Conservation (phyloP, 257 asterid species). For the Anisodus acutangulus region DNA sequence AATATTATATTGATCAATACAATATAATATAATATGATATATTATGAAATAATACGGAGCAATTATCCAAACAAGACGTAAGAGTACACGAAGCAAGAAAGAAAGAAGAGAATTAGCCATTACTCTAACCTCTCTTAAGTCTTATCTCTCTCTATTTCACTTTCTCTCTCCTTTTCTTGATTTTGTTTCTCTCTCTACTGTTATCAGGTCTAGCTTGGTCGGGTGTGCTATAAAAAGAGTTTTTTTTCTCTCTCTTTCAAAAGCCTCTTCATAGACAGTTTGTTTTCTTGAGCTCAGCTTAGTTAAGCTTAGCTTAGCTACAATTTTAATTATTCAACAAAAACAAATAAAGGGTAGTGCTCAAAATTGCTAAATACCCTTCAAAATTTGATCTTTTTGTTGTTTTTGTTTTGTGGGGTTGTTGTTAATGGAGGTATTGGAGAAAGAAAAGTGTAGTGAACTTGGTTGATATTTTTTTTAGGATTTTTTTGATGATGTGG, state of each 20-base stretch:
- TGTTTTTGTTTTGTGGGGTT: neutral
- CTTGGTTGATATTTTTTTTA: slow-evolving; percentile 36
- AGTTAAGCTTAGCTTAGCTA: too few relatives aligned
- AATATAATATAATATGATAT: too few relatives aligned
- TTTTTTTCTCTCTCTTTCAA: slow-evolving; percentile 18
- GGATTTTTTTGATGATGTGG: slow-evolving; percentile 26
- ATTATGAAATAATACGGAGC: too few relatives aligned
- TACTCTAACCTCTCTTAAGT: neutral
- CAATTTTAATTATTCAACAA: neutral
- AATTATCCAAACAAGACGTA: too few relatives aligned
- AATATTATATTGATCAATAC: too few relatives aligned
- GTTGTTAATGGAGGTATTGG: slow-evolving; percentile 44
- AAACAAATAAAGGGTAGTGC: neutral
- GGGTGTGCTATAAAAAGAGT: slow-evolving; percentile 46
- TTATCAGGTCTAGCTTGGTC: slow-evolving; percentile 88
- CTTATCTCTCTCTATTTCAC: neutral
- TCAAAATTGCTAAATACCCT: neutral
- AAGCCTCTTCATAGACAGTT: slow-evolving; percentile 26
- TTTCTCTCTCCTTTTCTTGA: slow-evolving; percentile 1
- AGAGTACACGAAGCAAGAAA: slow-evolving; percentile 35
- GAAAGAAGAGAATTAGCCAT: slow-evolving; percentile 26
- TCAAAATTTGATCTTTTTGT: neutral
- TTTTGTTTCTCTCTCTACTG: slow-evolving; percentile 51
- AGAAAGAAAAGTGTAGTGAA: slow-evolving; percentile 36
- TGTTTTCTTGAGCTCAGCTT: too few relatives aligned